Base-by-base conservation (phyloP, 805 yeast genomes). In the Cephaloascus fragrans region DNA sequence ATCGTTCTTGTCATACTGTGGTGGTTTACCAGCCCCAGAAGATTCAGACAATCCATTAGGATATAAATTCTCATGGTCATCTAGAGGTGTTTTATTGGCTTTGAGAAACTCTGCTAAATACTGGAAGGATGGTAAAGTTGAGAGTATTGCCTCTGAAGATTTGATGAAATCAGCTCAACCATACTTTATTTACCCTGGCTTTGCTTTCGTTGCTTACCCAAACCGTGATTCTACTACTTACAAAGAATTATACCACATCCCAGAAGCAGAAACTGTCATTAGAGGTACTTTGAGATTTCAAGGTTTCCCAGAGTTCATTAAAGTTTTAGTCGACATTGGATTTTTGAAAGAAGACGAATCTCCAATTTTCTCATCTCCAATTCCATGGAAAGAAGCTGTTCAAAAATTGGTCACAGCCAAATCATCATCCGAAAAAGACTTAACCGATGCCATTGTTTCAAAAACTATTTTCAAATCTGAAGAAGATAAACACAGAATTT, bases 11-110 rank as follows among this genome's bases (percentile, higher is more conserved):
- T 86, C 96, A 5, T 93, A 86, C 82, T 93, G 98, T 69, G 98
- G 98, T 68, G 98, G 98, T 55, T 75, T 93, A 56, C 97, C 97
- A 48, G 93, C 98, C 26, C 97, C 98, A 47, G 98, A 90, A 69
- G 77, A 82, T 64, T 90, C 97, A 23, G 95, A 88, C 69, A 93
- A 93, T 69, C 98, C 98, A 42, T 73, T 93, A 60, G 98, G 98
- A 51, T 93, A 93, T 79, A 93, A 93, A 73, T 93, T 93, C 69
- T 89, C 97, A 34, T 93, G 98, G 98, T 87, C 97, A 26, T 89
- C 97, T 29, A 81, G 98, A 67, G 98, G 98, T 67, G 97, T 93
- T 33, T 69, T 93, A 57, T 75, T 93, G 55, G 98, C 98, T 16
- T 75, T 93, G 59, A 83, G 96, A 75, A 94, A 93, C 72, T 69